These are phyloP conservation scores for Raffaelea arxii DNA, from an alignment of 2,329 filamentous ascomycete genomes.

Conservation along the genomic window DNA sequence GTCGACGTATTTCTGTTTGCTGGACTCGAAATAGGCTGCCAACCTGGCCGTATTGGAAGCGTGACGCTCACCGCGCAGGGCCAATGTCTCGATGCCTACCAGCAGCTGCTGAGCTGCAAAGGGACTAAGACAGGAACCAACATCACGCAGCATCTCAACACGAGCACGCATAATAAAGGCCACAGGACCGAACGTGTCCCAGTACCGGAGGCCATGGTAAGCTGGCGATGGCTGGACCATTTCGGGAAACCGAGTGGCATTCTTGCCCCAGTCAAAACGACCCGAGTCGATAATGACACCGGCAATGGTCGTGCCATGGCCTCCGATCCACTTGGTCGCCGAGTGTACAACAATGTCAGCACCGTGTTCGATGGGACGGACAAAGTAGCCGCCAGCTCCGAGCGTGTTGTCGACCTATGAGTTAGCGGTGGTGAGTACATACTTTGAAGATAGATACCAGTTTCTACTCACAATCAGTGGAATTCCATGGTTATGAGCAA, in stretches of 20 bases:
- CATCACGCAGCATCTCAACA: constrained; percentile 80
- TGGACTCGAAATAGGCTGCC: constrained; percentile 71
- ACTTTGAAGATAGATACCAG: too few relatives aligned
- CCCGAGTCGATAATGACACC: constrained; percentile 79
- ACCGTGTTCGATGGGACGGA: constrained; percentile 76
- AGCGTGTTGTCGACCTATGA: constrained; percentile 90
- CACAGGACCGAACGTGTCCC: constrained; percentile 76
- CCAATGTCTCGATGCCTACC: constrained; percentile 80
- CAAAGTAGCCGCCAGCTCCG: constrained; percentile 80
- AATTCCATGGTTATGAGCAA: constrained; percentile 59
- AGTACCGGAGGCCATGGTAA: constrained; percentile 90
- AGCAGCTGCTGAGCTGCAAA: constrained; percentile 89
- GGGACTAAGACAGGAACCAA: constrained; percentile 74
- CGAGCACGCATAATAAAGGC: constrained; percentile 77
- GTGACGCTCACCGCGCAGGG: constrained; percentile 74
- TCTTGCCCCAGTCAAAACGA: constrained; percentile 85
- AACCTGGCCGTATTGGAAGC: constrained; percentile 72
- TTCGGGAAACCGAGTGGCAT: constrained; percentile 78
- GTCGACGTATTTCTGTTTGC: constrained; percentile 67
- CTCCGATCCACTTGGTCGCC: constrained; percentile 93
- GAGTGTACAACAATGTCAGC: constrained; percentile 91
- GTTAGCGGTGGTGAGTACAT: too few relatives aligned
- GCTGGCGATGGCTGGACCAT: constrained; percentile 80
- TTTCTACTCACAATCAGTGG: constrained; percentile 50
- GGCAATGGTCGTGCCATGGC: constrained; percentile 83